Evolutionary conservation across 257 asterid species (phyloP).

Genomic region (Lithospermum erythrorhizon): DNA sequence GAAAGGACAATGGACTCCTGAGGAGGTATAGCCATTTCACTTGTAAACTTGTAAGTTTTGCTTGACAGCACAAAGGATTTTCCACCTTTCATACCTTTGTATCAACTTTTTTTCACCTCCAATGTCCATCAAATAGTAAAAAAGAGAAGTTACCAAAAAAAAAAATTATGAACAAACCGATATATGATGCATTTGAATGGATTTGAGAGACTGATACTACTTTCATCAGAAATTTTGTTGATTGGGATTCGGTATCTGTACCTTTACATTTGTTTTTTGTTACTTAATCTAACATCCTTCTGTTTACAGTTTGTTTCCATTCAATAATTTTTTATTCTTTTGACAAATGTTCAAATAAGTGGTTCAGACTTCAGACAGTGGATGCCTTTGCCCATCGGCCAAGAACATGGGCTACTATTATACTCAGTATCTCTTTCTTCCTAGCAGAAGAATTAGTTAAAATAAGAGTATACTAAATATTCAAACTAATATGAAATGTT

Average conservation of each 20-base stretch:
- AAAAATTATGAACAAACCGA: not conserved
- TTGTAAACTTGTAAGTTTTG: not conserved
- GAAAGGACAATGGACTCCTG: slow-evolving; percentile 96
- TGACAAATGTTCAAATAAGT: not conserved
- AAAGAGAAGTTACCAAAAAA: not conserved
- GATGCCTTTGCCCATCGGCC: not conserved
- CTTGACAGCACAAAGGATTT: not conserved
- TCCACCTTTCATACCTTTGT: not conserved
- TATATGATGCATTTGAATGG: not conserved
- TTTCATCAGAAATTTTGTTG: not conserved
- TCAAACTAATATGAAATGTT: slow-evolving; percentile 7
- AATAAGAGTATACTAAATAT: not conserved
- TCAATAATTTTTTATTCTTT: too few relatives aligned
- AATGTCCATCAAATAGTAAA: not conserved
- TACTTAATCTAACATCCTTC: not conserved
- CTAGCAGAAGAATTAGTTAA: not conserved
- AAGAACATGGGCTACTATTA: not conserved
- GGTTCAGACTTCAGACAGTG: not conserved
- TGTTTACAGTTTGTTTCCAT: not conserved
- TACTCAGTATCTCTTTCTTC: not conserved
- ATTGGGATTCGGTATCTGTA: not conserved
- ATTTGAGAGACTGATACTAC: not conserved
- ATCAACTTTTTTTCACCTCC: not conserved
- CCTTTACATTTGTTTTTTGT: not conserved
- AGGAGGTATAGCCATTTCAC: slow-evolving; percentile 51